phyloP scores from a whole-genome alignment of 108 stramenopile genomes.

The Nannochloropsis gaditana region DNA sequence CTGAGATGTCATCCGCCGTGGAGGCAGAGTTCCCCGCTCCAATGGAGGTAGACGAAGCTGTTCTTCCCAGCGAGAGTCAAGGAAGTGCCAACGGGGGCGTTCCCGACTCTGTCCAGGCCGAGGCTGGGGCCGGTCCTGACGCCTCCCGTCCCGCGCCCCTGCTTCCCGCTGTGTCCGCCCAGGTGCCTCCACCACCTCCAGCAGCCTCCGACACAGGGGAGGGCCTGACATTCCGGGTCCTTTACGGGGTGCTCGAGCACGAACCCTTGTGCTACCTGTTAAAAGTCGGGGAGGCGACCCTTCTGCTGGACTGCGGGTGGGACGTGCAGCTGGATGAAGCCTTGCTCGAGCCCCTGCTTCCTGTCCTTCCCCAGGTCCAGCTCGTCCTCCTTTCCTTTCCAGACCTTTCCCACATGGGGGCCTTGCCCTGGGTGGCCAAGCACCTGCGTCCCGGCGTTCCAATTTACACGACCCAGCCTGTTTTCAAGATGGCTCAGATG shows the following conservation, averaged over 20 bases:
- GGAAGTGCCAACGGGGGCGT: no score
- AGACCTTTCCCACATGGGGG: conserved; percentile 48
- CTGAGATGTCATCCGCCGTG: no score
- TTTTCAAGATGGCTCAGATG: conserved; percentile 94
- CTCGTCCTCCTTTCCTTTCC: conserved; percentile 50
- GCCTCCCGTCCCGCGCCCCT: no score
- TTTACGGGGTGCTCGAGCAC: neutral
- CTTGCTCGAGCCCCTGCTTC: conserved; percentile 40
- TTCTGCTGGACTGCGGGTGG: conserved; percentile 53
- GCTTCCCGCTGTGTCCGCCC: no score
- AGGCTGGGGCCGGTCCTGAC: no score
- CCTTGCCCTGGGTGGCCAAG: conserved; percentile 39
- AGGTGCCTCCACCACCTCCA: neutral
- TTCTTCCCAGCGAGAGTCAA: no score
- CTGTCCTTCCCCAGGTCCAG: conserved; percentile 37
- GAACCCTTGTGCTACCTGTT: neutral
- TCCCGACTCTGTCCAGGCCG: no score
- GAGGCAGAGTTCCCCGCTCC: no score
- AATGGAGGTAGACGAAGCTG: no score
- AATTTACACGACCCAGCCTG: conserved; percentile 84
- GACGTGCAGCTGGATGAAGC: conserved; percentile 43
- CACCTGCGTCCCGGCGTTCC: conserved; percentile 55
- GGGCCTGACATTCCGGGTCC: neutral
- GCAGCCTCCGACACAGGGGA: neutral
- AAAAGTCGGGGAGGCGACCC: conserved; percentile 43